A percentile compares a stretch with the other conserved stretches of the same genome.
Conservation (phyloP, 164 flowering plant species). For the Hamamelis virginiana region DNA sequence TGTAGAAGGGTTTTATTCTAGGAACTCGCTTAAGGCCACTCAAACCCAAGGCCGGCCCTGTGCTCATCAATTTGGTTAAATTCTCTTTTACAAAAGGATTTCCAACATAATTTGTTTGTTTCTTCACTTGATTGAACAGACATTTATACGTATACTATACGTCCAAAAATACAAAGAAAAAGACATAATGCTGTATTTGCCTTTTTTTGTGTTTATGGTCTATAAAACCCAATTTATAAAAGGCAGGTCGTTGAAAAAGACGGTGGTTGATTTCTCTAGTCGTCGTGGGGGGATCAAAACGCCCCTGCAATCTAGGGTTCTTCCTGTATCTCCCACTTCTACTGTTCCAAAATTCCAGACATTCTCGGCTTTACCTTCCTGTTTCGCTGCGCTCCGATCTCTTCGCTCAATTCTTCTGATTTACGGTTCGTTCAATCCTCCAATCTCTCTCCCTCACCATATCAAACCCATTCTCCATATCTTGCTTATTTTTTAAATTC, state of each 20-base stretch:
- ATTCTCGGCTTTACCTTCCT: neutral
- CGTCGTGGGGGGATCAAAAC: neutral
- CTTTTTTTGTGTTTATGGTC: neutral
- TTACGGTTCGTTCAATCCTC: neutral
- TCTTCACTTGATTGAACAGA: no score
- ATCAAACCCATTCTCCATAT: no score
- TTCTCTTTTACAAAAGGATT: no score
- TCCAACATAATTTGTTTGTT: no score
- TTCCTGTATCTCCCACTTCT: no score
- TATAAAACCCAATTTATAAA: conserved; percentile 3
- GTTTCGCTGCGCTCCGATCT: neutral
- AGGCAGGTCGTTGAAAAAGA: conserved; percentile 13
- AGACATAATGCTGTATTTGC: neutral
- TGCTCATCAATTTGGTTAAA: no score
- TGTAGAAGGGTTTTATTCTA: no score
- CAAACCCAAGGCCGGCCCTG: no score
- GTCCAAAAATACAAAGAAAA: neutral
- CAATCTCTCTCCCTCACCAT: no score
- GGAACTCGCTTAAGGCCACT: no score
- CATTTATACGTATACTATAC: no score
- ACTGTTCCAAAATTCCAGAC: neutral
- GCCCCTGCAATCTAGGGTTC: conserved; percentile 32
- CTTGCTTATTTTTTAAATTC: neutral
- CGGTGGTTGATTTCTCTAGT: conserved; percentile 10
- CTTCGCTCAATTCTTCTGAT: neutral